phyloP scores from a whole-genome alignment of 768 basidiomycete genomes.

The Lanmaoa pseudosensibilis region DNA sequence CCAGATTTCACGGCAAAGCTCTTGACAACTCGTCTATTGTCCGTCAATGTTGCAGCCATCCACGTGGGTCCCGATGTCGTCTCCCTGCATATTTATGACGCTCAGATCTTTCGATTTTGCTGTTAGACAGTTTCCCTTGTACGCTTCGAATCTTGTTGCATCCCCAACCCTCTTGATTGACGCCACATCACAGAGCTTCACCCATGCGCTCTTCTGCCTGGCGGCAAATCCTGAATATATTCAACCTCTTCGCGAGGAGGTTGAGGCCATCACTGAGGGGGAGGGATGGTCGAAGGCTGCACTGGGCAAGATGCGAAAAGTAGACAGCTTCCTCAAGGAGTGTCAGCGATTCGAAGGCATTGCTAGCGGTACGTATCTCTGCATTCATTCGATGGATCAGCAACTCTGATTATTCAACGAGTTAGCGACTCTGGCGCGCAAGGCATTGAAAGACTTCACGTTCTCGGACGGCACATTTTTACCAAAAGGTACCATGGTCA shows the following conservation, averaged over 20 bases:
- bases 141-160: not conserved
- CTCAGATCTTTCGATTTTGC: not conserved
- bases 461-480: constrained; percentile 41
- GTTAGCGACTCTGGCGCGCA: constrained; percentile 36
- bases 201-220: no score
- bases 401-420: constrained; percentile 9
- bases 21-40: constrained; percentile 4
- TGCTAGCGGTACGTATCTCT: constrained; percentile 21
- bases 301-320: no score
- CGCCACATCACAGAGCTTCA: no score
- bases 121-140: not conserved
- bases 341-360: no score
- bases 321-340: no score
- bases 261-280: no score
- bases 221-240: no score
- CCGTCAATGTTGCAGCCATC: not conserved
- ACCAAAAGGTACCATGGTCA: constrained; percentile 34
- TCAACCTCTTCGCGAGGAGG: no score
- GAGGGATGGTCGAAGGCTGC: no score
- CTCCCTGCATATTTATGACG: not conserved
- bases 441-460: constrained; percentile 32
- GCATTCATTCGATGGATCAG: not conserved
- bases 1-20: no score
- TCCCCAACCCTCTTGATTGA: not conserved
- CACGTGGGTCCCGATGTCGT: not conserved